Base-by-base conservation (phyloP, 495 filamentous ascomycete species). In the Evansstolkia leycettana region DNA sequence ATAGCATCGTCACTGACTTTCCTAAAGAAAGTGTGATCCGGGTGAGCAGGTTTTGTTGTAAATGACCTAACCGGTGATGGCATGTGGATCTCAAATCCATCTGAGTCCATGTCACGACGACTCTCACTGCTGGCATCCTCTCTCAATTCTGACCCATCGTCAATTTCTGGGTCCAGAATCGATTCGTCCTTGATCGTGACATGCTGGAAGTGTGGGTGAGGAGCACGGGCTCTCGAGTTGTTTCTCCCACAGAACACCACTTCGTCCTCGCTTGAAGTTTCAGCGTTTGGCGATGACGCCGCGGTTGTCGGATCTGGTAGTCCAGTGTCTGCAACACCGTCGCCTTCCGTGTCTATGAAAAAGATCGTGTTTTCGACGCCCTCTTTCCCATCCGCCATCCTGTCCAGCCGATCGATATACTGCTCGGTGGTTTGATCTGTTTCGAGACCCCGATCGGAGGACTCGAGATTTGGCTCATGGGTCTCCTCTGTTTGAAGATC, bases 401-500 rank as follows among this genome's bases (percentile, higher is more conserved):
- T 4, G 20, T 23, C 20, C 4, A 9, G 20, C 9, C 20, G 20
- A 23, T 23, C 30, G 8, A 23, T 16, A 5, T 38, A 31, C 20
- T 31, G 14, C 34, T 40, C 27, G 23, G 9, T 29, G 18, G 13
- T 23, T 30, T 27, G 43, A 30, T 27, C n/a, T 2, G 34, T 37
- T 17, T 40, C 14, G 14, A 31, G 16, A 27, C 48, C 20, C 15
- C 31, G 20, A 29, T 41, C 36, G 15, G 19, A n/a, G n/a, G n/a
- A n/a, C n/a, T 12, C 33, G 43, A 40, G 25, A 31, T 41, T 31
- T 41, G 39, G 11, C 43, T 37, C 17, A 19, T 56, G 30, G 26
- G 46, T 41, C 31, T 60, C 47, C 2, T 48, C 40, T 17, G 70
- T 64, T 18, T 78, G 62, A 24, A 78, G 57, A 18, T 61, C 60